Conservation (phyloP, 2,329 filamentous ascomycete species). For the Grosmannia serpens region DNA sequence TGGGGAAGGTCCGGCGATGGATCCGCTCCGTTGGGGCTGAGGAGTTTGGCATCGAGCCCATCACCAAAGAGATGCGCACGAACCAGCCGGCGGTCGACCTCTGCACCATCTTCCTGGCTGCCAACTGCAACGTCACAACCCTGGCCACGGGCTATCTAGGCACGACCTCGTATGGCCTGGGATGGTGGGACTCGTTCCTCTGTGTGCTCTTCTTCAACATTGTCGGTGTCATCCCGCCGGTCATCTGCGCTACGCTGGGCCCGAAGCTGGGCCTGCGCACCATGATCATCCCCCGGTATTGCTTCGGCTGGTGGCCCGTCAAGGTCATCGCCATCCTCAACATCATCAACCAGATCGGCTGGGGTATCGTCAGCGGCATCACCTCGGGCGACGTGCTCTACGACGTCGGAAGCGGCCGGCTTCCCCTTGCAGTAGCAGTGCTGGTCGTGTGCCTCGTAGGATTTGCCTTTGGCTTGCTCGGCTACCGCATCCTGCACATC, state of each 20-base stretch:
- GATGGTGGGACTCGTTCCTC: conserved; percentile 17
- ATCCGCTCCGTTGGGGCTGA: conserved; percentile 11
- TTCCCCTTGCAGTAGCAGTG: conserved; percentile 14
- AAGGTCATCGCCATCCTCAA: conserved; percentile 12
- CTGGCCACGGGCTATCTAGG: conserved; percentile 7
- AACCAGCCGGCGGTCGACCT: conserved; percentile 11
- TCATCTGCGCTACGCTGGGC: conserved; percentile 15
- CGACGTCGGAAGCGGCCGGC: conserved; percentile 13
- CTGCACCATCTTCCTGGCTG: conserved; percentile 12
- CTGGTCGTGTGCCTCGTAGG: conserved; percentile 13
- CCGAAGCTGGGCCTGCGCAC: conserved; percentile 19
- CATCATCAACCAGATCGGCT: conserved; percentile 13
- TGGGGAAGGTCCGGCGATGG: conserved; percentile 9
- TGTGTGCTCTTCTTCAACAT: conserved; percentile 19
- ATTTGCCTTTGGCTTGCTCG: conserved; percentile 13
- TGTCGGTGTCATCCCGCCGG: conserved; percentile 15
- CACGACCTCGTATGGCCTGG: conserved; percentile 11
- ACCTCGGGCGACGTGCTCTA: conserved; percentile 13
- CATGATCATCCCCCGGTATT: conserved; percentile 19
- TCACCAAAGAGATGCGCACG: conserved; percentile 9
- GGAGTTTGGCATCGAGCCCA: conserved; percentile 11
- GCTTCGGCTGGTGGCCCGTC: conserved; percentile 16
- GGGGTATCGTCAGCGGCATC: conserved; percentile 13
- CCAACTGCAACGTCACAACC: conserved; percentile 11
- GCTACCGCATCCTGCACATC: conserved; percentile 13